phyloP scores from a whole-genome alignment of 1,139 yeast species.

The Sugiyamaella pinicola region DNA sequence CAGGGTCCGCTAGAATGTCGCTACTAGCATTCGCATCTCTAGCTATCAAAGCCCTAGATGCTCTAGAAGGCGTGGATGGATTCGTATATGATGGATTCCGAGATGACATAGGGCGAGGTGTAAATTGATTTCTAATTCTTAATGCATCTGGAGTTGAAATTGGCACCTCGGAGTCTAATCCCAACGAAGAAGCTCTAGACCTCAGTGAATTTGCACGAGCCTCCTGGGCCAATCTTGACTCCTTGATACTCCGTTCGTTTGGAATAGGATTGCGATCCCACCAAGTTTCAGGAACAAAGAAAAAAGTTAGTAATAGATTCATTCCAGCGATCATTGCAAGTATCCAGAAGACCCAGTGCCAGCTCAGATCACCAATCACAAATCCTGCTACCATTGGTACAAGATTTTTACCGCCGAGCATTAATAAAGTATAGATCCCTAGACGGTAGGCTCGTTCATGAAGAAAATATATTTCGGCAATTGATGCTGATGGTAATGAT shows the following conservation, averaged over 20 bases:
- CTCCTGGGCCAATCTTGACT: slow-evolving; percentile 53
- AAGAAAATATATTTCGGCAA: slow-evolving; percentile 64
- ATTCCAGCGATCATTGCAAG: slow-evolving; percentile 56
- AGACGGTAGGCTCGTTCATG: slow-evolving; percentile 68
- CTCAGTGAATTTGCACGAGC: slow-evolving; percentile 35
- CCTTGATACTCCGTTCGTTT: slow-evolving; percentile 52
- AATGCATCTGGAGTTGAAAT: slow-evolving; percentile 14
- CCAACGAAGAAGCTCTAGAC: slow-evolving; percentile 21
- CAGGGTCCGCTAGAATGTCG: background rate
- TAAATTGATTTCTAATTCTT: slow-evolving; percentile 11
- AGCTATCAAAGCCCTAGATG: no score
- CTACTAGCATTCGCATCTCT: background rate
- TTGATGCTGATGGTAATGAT: slow-evolving; percentile 61
- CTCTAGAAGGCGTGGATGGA: background rate
- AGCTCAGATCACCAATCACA: slow-evolving; percentile 51
- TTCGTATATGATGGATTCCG: slow-evolving; percentile 10
- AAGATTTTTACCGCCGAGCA: slow-evolving; percentile 64
- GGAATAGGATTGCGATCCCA: slow-evolving; percentile 61
- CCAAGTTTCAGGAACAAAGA: slow-evolving; percentile 67
- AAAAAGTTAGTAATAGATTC: slow-evolving; percentile 49
- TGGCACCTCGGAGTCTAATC: slow-evolving; percentile 1
- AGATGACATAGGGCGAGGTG: background rate
- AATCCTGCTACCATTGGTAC: slow-evolving; percentile 60
- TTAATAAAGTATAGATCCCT: slow-evolving; percentile 61
- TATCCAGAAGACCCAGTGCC: slow-evolving; percentile 68